Conservation (phyloP, 345 rosid species). For the Reutealis trisperma region DNA sequence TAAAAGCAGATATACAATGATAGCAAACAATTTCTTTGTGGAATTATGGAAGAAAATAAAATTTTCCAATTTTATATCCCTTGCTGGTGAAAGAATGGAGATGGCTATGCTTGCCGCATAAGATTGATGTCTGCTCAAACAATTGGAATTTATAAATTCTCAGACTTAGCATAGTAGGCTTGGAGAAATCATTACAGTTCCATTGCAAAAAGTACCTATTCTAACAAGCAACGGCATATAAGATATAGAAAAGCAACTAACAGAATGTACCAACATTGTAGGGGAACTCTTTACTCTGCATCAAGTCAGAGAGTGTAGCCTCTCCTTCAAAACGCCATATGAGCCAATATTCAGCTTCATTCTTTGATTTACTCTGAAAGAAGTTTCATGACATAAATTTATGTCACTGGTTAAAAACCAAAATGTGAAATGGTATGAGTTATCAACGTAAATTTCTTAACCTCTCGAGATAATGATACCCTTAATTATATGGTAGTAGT, state of each 20-base stretch:
- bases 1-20: not conserved
- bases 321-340: conserved; percentile 88
- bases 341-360: conserved; percentile 85
- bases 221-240: not conserved
- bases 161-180: not conserved
- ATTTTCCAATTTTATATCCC: not conserved
- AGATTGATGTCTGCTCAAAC: not conserved
- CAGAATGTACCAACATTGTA: conserved; percentile 69
- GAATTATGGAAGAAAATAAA: not conserved
- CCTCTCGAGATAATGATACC: conserved; percentile 26
- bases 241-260: conserved; percentile 15
- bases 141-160: not conserved
- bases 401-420: conserved; percentile 15
- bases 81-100: not conserved
- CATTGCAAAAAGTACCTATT: not conserved
- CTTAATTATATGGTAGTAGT: conserved; percentile 37
- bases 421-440: not conserved
- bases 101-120: not conserved
- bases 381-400: conserved; percentile 21
- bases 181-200: not conserved
- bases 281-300: conserved; percentile 87
- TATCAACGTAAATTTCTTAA: conserved; percentile 12
- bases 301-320: conserved; percentile 76
- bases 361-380: conserved; percentile 73
- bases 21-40: conserved; percentile 1